A percentile compares a stretch with the other conserved stretches of the same genome.
Evolutionary conservation across 495 filamentous ascomycete species (phyloP).

Genomic region (Thermochaetoides thermophila): DNA sequence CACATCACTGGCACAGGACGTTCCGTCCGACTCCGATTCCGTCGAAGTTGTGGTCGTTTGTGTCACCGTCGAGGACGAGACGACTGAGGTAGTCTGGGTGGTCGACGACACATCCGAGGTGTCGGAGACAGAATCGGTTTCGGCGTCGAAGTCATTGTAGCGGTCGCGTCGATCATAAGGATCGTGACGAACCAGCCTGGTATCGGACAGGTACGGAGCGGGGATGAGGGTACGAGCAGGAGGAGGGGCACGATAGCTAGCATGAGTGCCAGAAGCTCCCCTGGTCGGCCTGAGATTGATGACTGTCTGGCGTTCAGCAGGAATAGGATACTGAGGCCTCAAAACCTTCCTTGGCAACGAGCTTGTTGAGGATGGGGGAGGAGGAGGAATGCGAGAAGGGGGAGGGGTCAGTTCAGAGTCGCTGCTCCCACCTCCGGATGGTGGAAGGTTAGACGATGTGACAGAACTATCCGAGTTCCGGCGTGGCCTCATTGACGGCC

Average conservation of each 20-base stretch:
- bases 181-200: constrained; percentile 11
- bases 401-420: constrained; percentile 11
- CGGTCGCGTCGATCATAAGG: constrained; percentile 11
- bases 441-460: constrained; percentile 19
- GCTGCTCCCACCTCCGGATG: constrained; percentile 12
- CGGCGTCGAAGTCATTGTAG: constrained; percentile 14
- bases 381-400: not conserved
- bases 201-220: constrained; percentile 11
- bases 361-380: constrained; percentile 1
- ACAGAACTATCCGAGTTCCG: constrained; percentile 21
- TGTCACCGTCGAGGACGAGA: constrained; percentile 15
- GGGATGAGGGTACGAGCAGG: constrained; percentile 1
- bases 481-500: constrained; percentile 12
- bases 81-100: constrained; percentile 27
- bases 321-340: constrained; percentile 19
- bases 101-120: constrained; percentile 30
- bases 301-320: constrained; percentile 14
- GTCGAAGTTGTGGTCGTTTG: constrained; percentile 14
- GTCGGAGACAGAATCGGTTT: constrained; percentile 30
- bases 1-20: constrained; percentile 15
- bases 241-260: too few species aligned
- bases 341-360: constrained; percentile 19
- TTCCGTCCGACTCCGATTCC: constrained; percentile 11
- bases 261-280: constrained; percentile 9
- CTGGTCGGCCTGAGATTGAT: constrained; percentile 17